phyloP scores from a whole-genome alignment of 768 basidiomycete genomes.

The Myochromella boudieri region DNA sequence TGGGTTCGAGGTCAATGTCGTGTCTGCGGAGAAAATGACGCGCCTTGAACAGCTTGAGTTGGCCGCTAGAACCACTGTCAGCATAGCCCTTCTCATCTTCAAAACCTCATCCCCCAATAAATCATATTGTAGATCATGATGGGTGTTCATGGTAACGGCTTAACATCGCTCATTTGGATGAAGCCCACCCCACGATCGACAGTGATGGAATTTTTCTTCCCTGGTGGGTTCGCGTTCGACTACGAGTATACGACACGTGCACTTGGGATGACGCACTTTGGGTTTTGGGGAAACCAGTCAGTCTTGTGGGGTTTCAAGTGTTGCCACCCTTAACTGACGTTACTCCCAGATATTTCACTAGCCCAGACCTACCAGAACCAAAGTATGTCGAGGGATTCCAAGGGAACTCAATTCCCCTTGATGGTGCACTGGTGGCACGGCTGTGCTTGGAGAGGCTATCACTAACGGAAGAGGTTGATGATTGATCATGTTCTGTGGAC shows the following conservation, averaged over 20 bases:
- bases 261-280: constrained; percentile 80
- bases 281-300: constrained; percentile 81
- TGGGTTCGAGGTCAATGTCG: constrained; percentile 87
- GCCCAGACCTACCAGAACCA: constrained; percentile 66
- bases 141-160: constrained; percentile 91
- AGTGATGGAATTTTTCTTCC: constrained; percentile 91
- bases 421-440: constrained; percentile 66
- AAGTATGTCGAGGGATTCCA: constrained; percentile 88
- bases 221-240: constrained; percentile 81
- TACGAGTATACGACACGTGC: constrained; percentile 83
- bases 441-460: constrained; percentile 58
- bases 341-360: constrained; percentile 61
- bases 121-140: constrained; percentile 71
- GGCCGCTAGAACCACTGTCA: constrained; percentile 82
- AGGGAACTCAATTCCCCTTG: constrained; percentile 81
- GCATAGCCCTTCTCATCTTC: neutral
- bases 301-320: neutral
- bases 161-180: constrained; percentile 93
- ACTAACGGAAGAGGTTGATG: constrained; percentile 60
- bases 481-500: no score
- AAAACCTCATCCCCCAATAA: neutral
- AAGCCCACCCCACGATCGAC: constrained; percentile 77
- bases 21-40: constrained; percentile 79
- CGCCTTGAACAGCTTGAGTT: constrained; percentile 78
- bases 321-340: constrained; percentile 1